Percentiles rank a stretch among this genome's conserved stretches.
These are phyloP conservation scores for Dendrostoma leiphaemia DNA, from an alignment of 2,329 filamentous ascomycete species.

Conservation along the genomic window DNA sequence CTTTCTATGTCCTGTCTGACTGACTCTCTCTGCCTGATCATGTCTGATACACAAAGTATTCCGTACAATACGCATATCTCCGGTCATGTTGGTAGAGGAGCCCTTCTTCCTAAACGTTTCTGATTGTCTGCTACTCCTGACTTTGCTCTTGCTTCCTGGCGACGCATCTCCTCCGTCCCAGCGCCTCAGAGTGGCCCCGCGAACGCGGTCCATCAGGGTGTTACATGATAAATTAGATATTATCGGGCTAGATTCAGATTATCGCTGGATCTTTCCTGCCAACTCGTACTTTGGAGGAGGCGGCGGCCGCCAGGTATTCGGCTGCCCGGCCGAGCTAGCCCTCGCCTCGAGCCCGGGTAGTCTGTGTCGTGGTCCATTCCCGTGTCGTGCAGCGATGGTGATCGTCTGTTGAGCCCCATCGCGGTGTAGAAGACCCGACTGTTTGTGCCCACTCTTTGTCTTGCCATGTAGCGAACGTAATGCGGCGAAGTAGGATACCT, in stretches of 20 bases:
- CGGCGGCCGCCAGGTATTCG: slow-evolving; percentile 8
- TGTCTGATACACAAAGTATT: slow-evolving; percentile 10
- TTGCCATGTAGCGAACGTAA: slow-evolving; percentile 42
- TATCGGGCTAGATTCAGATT: slow-evolving; percentile 34
- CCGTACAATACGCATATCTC: slow-evolving; percentile 12
- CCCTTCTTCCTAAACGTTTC: neutral
- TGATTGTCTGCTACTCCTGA: neutral
- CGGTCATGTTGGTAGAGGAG: slow-evolving; percentile 9
- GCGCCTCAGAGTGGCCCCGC: neutral
- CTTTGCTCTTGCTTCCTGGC: neutral
- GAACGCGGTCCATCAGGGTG: slow-evolving; percentile 22
- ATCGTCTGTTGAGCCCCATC: slow-evolving; percentile 19
- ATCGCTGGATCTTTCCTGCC: slow-evolving; percentile 9
- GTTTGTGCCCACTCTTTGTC: slow-evolving; percentile 24
- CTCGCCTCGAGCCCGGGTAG: slow-evolving; percentile 28
- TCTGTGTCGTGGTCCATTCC: slow-evolving; percentile 19
- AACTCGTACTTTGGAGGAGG: slow-evolving; percentile 1
- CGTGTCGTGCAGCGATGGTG: slow-evolving; percentile 12
- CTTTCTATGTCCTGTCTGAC: neutral
- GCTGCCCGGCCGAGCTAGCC: slow-evolving; percentile 31
- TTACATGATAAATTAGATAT: slow-evolving; percentile 40
- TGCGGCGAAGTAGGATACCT: slow-evolving; percentile 35
- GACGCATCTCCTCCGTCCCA: slow-evolving; percentile 11
- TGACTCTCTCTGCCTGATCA: neutral
- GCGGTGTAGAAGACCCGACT: slow-evolving; percentile 5